Evolutionary conservation across 129 eudicot genomes (phyloP).

Genomic region (Ambrosia artemisiifolia): DNA sequence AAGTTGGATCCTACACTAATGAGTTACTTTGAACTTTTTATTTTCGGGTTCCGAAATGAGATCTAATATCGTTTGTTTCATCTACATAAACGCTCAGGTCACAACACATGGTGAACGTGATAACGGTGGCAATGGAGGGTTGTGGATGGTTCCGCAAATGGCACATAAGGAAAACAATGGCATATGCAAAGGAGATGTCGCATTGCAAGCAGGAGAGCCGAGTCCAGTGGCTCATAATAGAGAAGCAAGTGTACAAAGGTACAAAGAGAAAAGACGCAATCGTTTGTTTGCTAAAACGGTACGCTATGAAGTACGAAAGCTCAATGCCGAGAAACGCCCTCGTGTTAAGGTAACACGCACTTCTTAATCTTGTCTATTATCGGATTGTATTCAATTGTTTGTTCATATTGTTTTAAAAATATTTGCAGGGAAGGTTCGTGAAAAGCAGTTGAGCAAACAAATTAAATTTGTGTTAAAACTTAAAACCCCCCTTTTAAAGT

Average conservation of each 20-base stretch:
- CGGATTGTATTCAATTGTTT: neutral
- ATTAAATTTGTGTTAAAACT: neutral
- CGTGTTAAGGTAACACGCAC: slow-evolving; percentile 58
- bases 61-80: neutral
- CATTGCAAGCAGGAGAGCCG: neutral
- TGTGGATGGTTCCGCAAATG: slow-evolving; percentile 68
- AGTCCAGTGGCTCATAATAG: slow-evolving; percentile 38
- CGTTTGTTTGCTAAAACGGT: slow-evolving; percentile 71
- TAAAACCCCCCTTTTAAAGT: neutral
- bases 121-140: slow-evolving; percentile 21
- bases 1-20: neutral
- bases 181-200: slow-evolving; percentile 14
- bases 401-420: neutral
- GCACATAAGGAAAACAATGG: slow-evolving; percentile 11
- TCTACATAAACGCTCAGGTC: slow-evolving; percentile 1
- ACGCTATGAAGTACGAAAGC: slow-evolving; percentile 79
- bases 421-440: slow-evolving; percentile 71
- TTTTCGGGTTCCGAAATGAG: neutral
- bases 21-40: neutral
- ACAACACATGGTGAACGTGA: slow-evolving; percentile 14
- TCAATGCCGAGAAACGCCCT: slow-evolving; percentile 94
- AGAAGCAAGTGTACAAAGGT: slow-evolving; percentile 77
- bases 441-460: slow-evolving; percentile 43
- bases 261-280: slow-evolving; percentile 84
- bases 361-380: neutral